phyloP scores from a whole-genome alignment of 768 basidiomycete genomes.

The Auriscalpium orientale region DNA sequence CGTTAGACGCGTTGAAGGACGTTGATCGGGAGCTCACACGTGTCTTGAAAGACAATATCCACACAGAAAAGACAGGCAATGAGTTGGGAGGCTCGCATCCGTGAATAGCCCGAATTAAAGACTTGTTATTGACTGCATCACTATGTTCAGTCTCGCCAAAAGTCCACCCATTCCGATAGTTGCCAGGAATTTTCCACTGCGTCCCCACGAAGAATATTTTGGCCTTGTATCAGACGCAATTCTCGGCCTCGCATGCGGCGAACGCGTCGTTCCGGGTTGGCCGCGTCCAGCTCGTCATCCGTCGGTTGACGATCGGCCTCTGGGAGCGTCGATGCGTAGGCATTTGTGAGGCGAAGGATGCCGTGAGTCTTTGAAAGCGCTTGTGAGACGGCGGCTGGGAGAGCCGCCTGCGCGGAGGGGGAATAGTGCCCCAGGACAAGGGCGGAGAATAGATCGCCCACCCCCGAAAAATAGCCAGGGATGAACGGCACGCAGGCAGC shows the following conservation, averaged over 20 bases:
- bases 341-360: constrained; percentile 58
- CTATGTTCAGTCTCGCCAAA: background rate
- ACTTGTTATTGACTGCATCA: no score
- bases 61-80: no score
- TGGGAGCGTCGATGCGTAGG: constrained; percentile 47
- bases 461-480: constrained; percentile 91
- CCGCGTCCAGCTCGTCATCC: constrained; percentile 71
- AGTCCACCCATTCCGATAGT: background rate
- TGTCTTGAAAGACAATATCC: no score
- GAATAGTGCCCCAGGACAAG: constrained; percentile 79
- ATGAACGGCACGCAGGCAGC: constrained; percentile 70
- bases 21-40: no score
- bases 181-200: background rate
- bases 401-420: constrained; percentile 17
- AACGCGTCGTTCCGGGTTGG: constrained; percentile 55
- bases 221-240: constrained; percentile 73
- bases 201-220: constrained; percentile 42
- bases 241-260: constrained; percentile 81
- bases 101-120: no score
- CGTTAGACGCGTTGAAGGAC: no score
- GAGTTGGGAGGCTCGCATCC: no score
- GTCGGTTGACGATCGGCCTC: constrained; percentile 51
- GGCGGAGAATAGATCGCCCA: constrained; percentile 95
- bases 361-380: constrained; percentile 71
- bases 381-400: constrained; percentile 56